phyloP scores from a whole-genome alignment of 768 basidiomycete genomes.

The Suillus americanus region DNA sequence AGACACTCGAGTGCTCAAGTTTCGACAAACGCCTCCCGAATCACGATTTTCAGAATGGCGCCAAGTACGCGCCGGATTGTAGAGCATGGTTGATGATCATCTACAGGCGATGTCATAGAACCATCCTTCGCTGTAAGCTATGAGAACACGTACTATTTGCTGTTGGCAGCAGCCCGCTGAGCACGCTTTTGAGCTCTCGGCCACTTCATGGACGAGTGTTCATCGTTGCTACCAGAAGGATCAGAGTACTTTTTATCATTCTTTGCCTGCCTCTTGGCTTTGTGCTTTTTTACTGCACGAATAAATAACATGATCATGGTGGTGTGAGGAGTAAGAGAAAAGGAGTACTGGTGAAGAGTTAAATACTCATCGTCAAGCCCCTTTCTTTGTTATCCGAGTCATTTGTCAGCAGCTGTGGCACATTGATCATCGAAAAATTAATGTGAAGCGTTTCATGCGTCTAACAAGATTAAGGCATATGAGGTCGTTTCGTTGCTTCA shows the following conservation, averaged over 20 bases:
- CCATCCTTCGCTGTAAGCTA: too few relatives aligned
- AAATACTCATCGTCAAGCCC: background rate
- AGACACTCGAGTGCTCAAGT: background rate
- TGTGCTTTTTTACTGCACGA: slow-evolving; percentile 26
- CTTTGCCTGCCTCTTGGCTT: slow-evolving; percentile 20
- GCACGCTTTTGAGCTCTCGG: background rate
- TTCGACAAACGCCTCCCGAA: background rate
- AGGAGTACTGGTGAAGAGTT: background rate
- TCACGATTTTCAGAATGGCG: background rate
- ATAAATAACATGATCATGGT: slow-evolving; percentile 13
- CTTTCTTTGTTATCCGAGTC: background rate
- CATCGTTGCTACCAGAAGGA: slow-evolving; percentile 1
- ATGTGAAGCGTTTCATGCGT: background rate
- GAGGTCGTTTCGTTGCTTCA: background rate
- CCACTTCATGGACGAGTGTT: background rate
- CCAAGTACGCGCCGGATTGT: too few relatives aligned
- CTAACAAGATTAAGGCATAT: background rate
- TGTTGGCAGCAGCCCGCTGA: background rate
- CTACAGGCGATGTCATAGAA: background rate
- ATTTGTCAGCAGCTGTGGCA: background rate
- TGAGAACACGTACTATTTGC: background rate
- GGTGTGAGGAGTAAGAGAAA: background rate
- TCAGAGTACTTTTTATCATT: slow-evolving; percentile 14
- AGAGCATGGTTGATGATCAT: background rate
- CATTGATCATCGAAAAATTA: background rate